Base-by-base conservation (phyloP, 1,284 basidiomycete species). In the Moesziomyces sp. region DNA sequence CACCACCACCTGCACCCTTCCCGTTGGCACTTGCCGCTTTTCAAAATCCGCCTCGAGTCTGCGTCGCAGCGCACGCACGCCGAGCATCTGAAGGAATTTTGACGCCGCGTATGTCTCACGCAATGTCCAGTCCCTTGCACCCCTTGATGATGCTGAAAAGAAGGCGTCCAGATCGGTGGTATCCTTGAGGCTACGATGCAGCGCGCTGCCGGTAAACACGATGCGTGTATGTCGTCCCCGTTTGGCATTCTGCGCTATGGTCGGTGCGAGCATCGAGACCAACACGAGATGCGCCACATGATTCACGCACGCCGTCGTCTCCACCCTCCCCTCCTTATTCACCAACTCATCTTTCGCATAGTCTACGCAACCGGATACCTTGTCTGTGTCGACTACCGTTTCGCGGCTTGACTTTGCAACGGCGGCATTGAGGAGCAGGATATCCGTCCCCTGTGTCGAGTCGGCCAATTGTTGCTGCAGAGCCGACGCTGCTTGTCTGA, bases 51-150 rank as follows among this genome's bases (percentile, higher is more conserved):
- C 19, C n/a, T 69, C 49, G 19, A 74, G 30, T 0, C 60, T 54
- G n/a, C 67, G 62, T 26, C 67, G 72, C 21, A 67, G 54, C 5
- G 67, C 66, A 24, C 72, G 72, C 5, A 75, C 46, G 23, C 72
- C 72, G 3, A 75, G 63, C 72, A 75, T 71, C 51, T 75, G 72
- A 10, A 75, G 60, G 49, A 67, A 70, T 43, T 75, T 75, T n/a
- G 72, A 75, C 0, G 67, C 67, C 3, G 58, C 72, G 38, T 75
- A 75, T 11, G 72, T 61, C 19, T 71, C 63, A 30, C 59, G 51
- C 50, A 75, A 28, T 0, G 58, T 67, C 72, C 72, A 75, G 13
- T 16, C 13, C 14, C 16, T 14, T 5, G 58, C 9, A 10, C 8
- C 33, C 38, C 58, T 58, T 18, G 57, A 58, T 14, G 58, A 35